Evolutionary conservation across 1,284 basidiomycete species (phyloP).

Genomic region (Pseudozyma sp.): DNA sequence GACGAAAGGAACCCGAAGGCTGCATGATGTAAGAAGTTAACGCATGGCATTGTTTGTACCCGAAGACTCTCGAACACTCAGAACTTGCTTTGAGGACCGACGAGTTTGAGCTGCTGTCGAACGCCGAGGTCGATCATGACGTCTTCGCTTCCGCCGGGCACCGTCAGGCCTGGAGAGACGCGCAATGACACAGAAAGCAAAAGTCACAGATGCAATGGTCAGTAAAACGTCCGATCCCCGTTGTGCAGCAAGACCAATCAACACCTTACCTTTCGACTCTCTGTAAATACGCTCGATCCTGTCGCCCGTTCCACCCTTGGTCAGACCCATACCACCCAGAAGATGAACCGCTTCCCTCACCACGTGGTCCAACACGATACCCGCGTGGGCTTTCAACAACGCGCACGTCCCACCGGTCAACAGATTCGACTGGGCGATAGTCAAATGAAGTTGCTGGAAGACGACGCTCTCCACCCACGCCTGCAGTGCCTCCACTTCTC

Average conservation of each 20-base stretch:
- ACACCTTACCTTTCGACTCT: conserved; percentile 49
- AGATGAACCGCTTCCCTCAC: conserved; percentile 52
- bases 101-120: conserved; percentile 58
- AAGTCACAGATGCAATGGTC: background rate
- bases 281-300: conserved; percentile 60
- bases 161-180: conserved; percentile 25
- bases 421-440: conserved; percentile 45
- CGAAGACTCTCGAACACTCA: background rate
- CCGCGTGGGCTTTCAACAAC: conserved; percentile 62
- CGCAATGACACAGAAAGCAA: background rate
- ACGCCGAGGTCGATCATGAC: conserved; percentile 60
- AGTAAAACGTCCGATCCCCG: background rate
- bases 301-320: conserved; percentile 58
- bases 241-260: background rate
- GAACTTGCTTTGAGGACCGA: conserved; percentile 43
- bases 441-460: conserved; percentile 53
- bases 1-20: no score
- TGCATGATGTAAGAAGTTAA: no score
- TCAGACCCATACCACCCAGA: conserved; percentile 60
- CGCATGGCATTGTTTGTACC: no score
- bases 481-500: conserved; percentile 61
- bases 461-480: conserved; percentile 55
- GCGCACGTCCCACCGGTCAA: conserved; percentile 56
- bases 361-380: conserved; percentile 56
- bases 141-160: conserved; percentile 59